These are phyloP conservation scores for Trametes polyzona DNA, from an alignment of 1,284 basidiomycete species.

Conservation along the genomic window DNA sequence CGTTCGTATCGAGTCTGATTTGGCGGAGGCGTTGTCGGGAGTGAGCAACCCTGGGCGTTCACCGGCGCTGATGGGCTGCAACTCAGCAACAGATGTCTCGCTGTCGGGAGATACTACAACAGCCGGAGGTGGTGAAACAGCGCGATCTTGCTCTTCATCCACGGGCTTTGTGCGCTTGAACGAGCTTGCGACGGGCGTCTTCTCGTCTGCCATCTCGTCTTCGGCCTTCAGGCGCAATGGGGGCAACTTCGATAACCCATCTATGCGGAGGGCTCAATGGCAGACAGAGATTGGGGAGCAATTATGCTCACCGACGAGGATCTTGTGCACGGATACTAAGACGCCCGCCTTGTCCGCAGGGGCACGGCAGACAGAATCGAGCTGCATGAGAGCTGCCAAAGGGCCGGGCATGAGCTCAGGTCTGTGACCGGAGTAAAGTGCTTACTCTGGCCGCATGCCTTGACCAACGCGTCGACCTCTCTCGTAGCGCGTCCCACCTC, in stretches of 20 bases:
- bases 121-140: constrained; percentile 30
- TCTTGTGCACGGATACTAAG: constrained; percentile 82
- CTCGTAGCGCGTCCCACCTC: constrained; percentile 56
- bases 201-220: constrained; percentile 46
- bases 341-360: constrained; percentile 82
- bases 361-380: constrained; percentile 64
- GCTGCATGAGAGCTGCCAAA: constrained; percentile 64
- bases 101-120: constrained; percentile 35
- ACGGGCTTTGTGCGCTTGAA: constrained; percentile 31
- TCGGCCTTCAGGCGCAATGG: constrained; percentile 68
- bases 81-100: constrained; percentile 16
- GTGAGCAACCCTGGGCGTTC: constrained; percentile 18
- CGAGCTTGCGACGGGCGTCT: constrained; percentile 39
- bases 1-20: constrained; percentile 15
- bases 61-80: constrained; percentile 9
- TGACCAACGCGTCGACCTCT: constrained; percentile 69
- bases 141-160: constrained; percentile 25
- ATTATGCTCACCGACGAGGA: constrained; percentile 72
- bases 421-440: constrained; percentile 1
- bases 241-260: constrained; percentile 70
- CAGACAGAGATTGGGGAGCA: no score
- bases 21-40: constrained; percentile 12
- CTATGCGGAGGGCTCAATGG: constrained; percentile 39
- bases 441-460: constrained; percentile 78
- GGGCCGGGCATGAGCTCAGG: neutral